phyloP scores from a whole-genome alignment of 306 rosid species.

The Dryas octopetala region DNA sequence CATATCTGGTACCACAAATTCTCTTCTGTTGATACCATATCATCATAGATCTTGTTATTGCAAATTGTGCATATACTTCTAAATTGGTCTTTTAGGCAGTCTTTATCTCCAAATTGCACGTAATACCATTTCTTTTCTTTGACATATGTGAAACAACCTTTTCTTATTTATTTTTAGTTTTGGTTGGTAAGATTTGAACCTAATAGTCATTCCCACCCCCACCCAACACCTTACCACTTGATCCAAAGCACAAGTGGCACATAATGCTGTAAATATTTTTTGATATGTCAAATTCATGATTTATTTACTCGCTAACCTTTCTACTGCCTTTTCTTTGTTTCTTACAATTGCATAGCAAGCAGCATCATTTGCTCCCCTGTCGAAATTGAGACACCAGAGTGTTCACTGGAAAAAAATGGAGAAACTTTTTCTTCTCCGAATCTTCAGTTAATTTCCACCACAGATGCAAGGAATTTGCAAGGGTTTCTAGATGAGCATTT shows the following conservation, averaged over 20 bases:
- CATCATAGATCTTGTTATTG: background rate
- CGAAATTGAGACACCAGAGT: constrained; percentile 22
- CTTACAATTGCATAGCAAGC: constrained; percentile 17
- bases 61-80: background rate
- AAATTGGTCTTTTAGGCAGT: background rate
- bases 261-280: background rate
- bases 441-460: constrained; percentile 23
- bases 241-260: background rate
- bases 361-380: background rate
- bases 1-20: background rate
- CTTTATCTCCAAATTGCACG: background rate
- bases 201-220: background rate
- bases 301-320: background rate
- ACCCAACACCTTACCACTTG: background rate
- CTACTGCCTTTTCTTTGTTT: background rate
- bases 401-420: constrained; percentile 3
- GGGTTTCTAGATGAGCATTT: constrained; percentile 18
- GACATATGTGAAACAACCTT: background rate
- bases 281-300: background rate
- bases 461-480: constrained; percentile 27
- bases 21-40: background rate
- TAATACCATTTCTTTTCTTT: background rate
- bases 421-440: constrained; percentile 20
- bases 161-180: background rate
- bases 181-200: background rate